phyloP scores from a whole-genome alignment of 345 rosid species.

The Ricinus communis region DNA sequence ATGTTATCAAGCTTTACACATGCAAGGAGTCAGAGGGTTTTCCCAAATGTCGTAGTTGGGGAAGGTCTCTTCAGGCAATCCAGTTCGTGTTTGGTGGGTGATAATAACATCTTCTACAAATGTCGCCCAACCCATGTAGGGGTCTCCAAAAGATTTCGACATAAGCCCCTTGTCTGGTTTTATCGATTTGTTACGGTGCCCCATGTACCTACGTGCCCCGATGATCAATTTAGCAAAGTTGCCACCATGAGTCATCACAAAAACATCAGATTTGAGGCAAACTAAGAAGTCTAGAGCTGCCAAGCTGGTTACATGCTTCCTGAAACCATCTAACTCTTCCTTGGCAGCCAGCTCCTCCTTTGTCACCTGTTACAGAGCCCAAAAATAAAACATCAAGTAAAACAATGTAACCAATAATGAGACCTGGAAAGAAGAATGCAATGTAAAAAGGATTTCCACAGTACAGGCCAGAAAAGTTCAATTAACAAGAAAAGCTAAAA shows the following conservation, averaged over 20 bases:
- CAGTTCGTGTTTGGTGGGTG: slow-evolving; percentile 95
- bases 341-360: slow-evolving; percentile 90
- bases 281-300: slow-evolving; percentile 98
- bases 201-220: slow-evolving; percentile 94
- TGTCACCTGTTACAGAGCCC: slow-evolving; percentile 62
- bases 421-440: neutral
- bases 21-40: slow-evolving; percentile 97
- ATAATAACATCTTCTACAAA: slow-evolving; percentile 94
- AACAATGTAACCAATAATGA: neutral
- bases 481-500: neutral
- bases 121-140: slow-evolving; percentile 98
- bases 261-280: slow-evolving; percentile 94
- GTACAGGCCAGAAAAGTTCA: neutral
- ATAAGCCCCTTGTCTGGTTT: slow-evolving; percentile 98
- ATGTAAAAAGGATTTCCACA: neutral
- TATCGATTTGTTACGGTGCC: slow-evolving; percentile 90
- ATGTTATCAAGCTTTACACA: slow-evolving; percentile 82
- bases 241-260: slow-evolving; percentile 99
- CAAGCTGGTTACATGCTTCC: slow-evolving; percentile 97
- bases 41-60: slow-evolving; percentile 99
- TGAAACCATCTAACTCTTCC: slow-evolving; percentile 71
- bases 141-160: slow-evolving; percentile 99
- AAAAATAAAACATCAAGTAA: slow-evolving; percentile 14
- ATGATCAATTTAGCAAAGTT: slow-evolving; percentile 97
- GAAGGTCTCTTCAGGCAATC: slow-evolving; percentile 98